Percentiles rank a stretch among this genome's conserved stretches.
phyloP scores from a whole-genome alignment of 2,329 filamentous ascomycete species.

The Exophiala phaeomuriformis region DNA sequence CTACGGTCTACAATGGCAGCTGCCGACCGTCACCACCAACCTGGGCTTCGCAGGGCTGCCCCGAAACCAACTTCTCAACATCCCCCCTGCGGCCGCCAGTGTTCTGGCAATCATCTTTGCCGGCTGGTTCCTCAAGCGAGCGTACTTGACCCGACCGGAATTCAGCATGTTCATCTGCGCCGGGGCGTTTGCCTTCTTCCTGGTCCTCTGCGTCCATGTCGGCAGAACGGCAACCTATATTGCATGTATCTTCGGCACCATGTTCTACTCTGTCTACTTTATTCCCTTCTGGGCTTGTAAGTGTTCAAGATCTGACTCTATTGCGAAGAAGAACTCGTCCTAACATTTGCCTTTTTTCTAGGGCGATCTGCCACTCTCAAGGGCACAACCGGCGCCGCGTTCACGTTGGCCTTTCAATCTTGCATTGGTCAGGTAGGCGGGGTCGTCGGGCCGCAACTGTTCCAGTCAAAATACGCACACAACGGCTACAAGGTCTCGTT shows the following conservation, averaged over 20 bases:
- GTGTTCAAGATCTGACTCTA: slow-evolving; percentile 7
- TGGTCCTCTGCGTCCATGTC: slow-evolving; percentile 37
- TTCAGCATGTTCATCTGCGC: slow-evolving; percentile 39
- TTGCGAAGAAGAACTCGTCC: not conserved
- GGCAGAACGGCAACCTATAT: slow-evolving; percentile 39
- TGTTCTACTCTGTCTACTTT: slow-evolving; percentile 41
- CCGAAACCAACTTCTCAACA: slow-evolving; percentile 41
- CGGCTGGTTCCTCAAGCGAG: slow-evolving; percentile 36
- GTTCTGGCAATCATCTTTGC: slow-evolving; percentile 37
- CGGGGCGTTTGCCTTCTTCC: slow-evolving; percentile 40
- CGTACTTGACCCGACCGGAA: slow-evolving; percentile 36
- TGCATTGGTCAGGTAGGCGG: slow-evolving; percentile 47
- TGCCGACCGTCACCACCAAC: slow-evolving; percentile 38
- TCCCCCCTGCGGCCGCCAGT: slow-evolving; percentile 40
- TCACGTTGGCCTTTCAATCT: slow-evolving; percentile 46
- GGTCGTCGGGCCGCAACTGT: slow-evolving; percentile 44
- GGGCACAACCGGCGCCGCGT: slow-evolving; percentile 44
- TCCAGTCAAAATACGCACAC: slow-evolving; percentile 40
- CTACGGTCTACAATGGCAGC: slow-evolving; percentile 40
- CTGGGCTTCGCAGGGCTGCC: slow-evolving; percentile 39
- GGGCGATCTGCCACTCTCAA: slow-evolving; percentile 46
- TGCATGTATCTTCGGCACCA: slow-evolving; percentile 39
- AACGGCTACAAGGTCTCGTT: slow-evolving; percentile 42
- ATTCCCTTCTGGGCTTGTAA: slow-evolving; percentile 42
- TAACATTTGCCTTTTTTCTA: not conserved